Conservation (phyloP, 352 stramenopile species). For the Phytophthora capsici region DNA sequence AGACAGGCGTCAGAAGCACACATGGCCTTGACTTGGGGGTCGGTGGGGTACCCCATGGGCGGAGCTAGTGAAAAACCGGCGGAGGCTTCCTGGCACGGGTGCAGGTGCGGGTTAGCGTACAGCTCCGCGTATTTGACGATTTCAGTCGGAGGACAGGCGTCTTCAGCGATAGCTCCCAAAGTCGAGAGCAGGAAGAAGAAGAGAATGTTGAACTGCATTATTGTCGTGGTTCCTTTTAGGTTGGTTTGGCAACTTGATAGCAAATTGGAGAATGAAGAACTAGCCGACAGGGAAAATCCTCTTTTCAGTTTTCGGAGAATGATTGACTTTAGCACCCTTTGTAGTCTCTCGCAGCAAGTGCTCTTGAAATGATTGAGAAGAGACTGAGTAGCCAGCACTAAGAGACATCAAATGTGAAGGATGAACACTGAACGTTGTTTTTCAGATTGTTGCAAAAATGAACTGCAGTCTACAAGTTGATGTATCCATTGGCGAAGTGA, state of each 20-base stretch:
- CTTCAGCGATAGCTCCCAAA: conserved; percentile 21
- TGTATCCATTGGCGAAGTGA: no score
- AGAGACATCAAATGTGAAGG: not conserved
- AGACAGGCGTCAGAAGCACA: conserved; percentile 29
- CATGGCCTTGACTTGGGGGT: conserved; percentile 36
- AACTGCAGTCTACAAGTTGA: no score
- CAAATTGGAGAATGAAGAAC: conserved; percentile 39
- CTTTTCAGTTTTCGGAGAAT: not conserved
- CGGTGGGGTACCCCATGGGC: conserved; percentile 27
- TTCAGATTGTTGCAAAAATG: no score
- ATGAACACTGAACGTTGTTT: no score
- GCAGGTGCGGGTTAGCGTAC: conserved; percentile 34
- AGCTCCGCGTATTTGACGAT: conserved; percentile 37
- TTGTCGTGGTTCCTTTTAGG: conserved; percentile 3
- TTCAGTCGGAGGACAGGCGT: conserved; percentile 29
- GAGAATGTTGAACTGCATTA: conserved; percentile 23
- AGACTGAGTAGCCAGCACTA: not conserved
- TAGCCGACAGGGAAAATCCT: not conserved
- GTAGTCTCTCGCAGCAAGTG: conserved; percentile 6
- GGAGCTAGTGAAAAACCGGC: conserved; percentile 28
- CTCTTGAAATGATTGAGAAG: not conserved
- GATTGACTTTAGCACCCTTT: not conserved
- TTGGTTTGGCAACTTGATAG: conserved; percentile 26
- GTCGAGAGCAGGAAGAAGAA: conserved; percentile 26
- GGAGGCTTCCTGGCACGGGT: conserved; percentile 32